Evolutionary conservation across 345 rosid genomes (phyloP).

Genomic region (Acer yangbiense): DNA sequence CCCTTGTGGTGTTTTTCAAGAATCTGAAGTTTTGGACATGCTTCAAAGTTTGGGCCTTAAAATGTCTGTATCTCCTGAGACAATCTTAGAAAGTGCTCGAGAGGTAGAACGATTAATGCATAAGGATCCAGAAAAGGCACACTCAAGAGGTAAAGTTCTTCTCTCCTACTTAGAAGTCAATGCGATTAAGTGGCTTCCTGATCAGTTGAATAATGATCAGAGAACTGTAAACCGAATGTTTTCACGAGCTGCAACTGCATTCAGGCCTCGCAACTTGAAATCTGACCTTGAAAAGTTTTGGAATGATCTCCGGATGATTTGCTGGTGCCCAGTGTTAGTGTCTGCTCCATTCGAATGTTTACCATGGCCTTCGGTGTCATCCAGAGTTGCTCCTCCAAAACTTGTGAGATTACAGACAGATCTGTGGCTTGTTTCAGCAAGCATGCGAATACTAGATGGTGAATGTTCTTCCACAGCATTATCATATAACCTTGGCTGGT

Average conservation of each 20-base stretch:
- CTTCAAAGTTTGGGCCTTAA: conserved; percentile 85
- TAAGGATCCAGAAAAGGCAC: conserved; percentile 71
- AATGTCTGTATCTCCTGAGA: conserved; percentile 78
- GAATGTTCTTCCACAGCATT: conserved; percentile 92
- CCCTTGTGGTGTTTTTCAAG: conserved; percentile 69
- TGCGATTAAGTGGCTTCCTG: conserved; percentile 86
- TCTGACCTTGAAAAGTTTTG: conserved; percentile 83
- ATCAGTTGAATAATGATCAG: conserved; percentile 62
- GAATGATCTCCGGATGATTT: conserved; percentile 80
- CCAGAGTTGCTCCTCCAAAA: conserved; percentile 93
- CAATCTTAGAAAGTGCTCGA: conserved; percentile 78
- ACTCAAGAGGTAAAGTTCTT: conserved; percentile 74
- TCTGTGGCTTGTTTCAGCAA: conserved; percentile 92
- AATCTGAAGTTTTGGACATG: conserved; percentile 73
- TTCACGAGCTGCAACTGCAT: conserved; percentile 86
- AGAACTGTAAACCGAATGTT: conserved; percentile 68
- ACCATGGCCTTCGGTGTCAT: conserved; percentile 90
- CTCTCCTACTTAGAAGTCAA: conserved; percentile 87
- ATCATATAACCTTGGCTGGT: conserved; percentile 90
- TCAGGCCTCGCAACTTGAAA: conserved; percentile 74
- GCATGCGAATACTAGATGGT: conserved; percentile 94
- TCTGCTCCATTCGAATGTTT: conserved; percentile 75
- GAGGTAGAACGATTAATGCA: conserved; percentile 71
- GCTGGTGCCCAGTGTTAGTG: conserved; percentile 96
- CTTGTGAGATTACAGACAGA: conserved; percentile 80